A percentile compares a stretch with the other conserved stretches of the same genome.
Evolutionary conservation across 2,329 filamentous ascomycete species (phyloP).

Genomic region (Monilinia polystroma): DNA sequence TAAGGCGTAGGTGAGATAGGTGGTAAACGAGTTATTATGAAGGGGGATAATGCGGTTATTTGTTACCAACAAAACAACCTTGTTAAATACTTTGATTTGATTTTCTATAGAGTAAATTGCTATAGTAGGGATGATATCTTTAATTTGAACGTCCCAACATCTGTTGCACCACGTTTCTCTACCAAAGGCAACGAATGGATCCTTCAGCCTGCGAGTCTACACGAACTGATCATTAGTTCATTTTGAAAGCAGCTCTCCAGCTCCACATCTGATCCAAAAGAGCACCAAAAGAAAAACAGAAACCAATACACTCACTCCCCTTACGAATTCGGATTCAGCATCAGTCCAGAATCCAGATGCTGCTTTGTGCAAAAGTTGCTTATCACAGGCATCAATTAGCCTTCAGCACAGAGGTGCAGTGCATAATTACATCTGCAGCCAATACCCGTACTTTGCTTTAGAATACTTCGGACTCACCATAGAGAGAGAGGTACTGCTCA

Average conservation of each 20-base stretch:
- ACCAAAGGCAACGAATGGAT: too few relatives aligned
- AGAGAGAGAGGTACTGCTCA: too few relatives aligned
- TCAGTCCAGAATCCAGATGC: conserved; percentile 4
- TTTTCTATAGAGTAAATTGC: too few relatives aligned
- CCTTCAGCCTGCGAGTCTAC: background rate
- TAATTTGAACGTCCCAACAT: background rate
- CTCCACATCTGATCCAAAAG: background rate
- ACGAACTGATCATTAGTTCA: background rate
- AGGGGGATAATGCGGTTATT: background rate
- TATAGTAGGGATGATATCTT: background rate
- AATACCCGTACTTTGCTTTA: too few relatives aligned
- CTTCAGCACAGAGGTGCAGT: background rate
- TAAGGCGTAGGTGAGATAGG: background rate
- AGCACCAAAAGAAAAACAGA: background rate
- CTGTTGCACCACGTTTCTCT: too few relatives aligned
- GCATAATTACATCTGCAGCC: background rate
- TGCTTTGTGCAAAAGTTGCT: too few relatives aligned
- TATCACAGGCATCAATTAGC: background rate
- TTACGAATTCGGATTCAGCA: background rate
- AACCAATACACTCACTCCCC: conserved; percentile 12
- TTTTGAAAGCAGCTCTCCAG: background rate
- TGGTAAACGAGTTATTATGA: background rate
- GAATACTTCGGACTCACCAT: too few relatives aligned
- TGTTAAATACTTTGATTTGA: too few relatives aligned
- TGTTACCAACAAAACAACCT: too few relatives aligned